phyloP scores from a whole-genome alignment of 805 yeast genomes.

The Saccharomycopsis sp. region DNA sequence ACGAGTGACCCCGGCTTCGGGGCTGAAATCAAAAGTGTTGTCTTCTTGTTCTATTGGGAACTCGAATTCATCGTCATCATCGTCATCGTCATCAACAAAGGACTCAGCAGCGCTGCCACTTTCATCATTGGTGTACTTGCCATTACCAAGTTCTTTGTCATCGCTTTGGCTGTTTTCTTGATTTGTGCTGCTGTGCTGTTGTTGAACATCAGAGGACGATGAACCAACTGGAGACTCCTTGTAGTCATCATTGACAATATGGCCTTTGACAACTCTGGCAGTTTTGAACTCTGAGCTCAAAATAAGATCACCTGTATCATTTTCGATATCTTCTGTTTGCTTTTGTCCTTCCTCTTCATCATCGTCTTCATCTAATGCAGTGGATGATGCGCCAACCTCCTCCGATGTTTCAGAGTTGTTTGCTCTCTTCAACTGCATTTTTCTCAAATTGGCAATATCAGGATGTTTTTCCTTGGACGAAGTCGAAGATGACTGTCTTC shows the following conservation, averaged over 20 bases:
- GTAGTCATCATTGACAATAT: conserved; percentile 85
- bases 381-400: too few relatives aligned
- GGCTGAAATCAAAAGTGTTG: conserved; percentile 8
- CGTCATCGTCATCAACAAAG: conserved; percentile 51
- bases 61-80: conserved; percentile 28
- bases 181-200: too few relatives aligned
- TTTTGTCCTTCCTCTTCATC: conserved; percentile 28
- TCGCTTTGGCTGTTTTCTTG: too few relatives aligned
- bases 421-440: conserved; percentile 24
- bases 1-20: conserved; percentile 31
- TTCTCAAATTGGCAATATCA: conserved; percentile 28
- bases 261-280: conserved; percentile 93
- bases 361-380: conserved; percentile 18
- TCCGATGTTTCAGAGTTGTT: conserved; percentile 9
- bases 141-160: too few relatives aligned
- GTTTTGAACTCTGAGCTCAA: conserved; percentile 80
- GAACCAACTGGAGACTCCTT: conserved; percentile 50
- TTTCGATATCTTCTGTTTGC: conserved; percentile 40
- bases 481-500: conserved; percentile 42
- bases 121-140: not conserved
- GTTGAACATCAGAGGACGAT: not conserved
- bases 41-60: conserved; percentile 35
- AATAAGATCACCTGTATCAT: conserved; percentile 57
- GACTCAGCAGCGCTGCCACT: conserved; percentile 34
- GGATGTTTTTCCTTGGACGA: conserved; percentile 38